phyloP scores from a whole-genome alignment of 2,329 filamentous ascomycete genomes.

The Coniosporium tulheliwenetii region DNA sequence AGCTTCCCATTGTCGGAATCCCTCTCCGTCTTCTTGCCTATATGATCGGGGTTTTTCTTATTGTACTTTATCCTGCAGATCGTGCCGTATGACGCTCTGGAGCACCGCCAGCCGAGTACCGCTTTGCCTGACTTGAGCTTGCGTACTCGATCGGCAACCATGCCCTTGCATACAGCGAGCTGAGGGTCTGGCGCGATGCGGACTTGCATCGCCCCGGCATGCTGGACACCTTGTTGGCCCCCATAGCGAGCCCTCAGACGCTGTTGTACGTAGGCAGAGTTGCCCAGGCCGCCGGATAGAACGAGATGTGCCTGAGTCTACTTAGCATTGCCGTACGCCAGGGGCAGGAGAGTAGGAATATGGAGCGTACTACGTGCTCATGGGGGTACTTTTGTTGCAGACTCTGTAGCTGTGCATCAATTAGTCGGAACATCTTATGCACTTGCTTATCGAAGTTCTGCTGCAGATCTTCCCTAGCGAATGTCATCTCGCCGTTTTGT shows the following conservation, averaged over 20 bases:
- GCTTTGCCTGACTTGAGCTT: constrained; percentile 25
- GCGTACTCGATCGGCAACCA: constrained; percentile 36
- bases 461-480: constrained; percentile 26
- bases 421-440: constrained; percentile 16
- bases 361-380: constrained; percentile 10
- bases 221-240: too few relatives aligned
- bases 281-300: too few relatives aligned
- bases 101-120: constrained; percentile 26
- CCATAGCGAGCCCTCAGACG: too few relatives aligned
- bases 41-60: constrained; percentile 16
- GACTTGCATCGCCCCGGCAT: constrained; percentile 11
- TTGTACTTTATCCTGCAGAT: constrained; percentile 21
- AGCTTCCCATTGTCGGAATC: constrained; percentile 18
- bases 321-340: constrained; percentile 8
- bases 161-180: constrained; percentile 38
- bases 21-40: constrained; percentile 9
- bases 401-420: constrained; percentile 2
- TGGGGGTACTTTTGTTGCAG: constrained; percentile 11
- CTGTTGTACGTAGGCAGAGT: too few relatives aligned
- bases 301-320: too few relatives aligned
- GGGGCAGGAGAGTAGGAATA: constrained; percentile 32
- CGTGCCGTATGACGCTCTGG: constrained; percentile 20
- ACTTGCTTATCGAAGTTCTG: constrained; percentile 28
- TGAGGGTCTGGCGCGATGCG: constrained; percentile 35
- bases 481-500: constrained; percentile 15